Conservation (phyloP, 116 monocot species). For the Phalaenopsis hybrid region DNA sequence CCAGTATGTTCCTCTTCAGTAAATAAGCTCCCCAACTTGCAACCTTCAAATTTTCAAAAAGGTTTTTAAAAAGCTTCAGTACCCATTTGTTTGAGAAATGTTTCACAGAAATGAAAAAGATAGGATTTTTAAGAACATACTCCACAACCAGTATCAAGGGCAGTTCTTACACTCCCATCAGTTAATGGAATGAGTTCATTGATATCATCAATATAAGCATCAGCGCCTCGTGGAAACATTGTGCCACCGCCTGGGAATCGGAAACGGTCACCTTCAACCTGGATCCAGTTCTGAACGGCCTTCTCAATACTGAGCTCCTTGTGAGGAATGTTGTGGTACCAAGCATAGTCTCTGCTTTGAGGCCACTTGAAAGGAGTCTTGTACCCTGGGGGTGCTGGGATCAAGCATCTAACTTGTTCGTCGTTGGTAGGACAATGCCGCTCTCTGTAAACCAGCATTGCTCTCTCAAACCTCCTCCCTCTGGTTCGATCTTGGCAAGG, state of each 20-base stretch:
- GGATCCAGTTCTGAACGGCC: constrained; percentile 88
- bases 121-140: constrained; percentile 21
- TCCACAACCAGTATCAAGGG: constrained; percentile 91
- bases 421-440: constrained; percentile 64
- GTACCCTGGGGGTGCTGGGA: constrained; percentile 78
- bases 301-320: constrained; percentile 94
- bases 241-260: constrained; percentile 89
- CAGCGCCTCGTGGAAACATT: constrained; percentile 81
- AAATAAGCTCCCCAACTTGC: constrained; percentile 52
- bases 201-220: constrained; percentile 89
- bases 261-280: constrained; percentile 64
- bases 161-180: constrained; percentile 70
- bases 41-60: constrained; percentile 25
- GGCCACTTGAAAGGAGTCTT: constrained; percentile 88
- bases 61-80: neutral
- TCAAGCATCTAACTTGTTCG: constrained; percentile 53
- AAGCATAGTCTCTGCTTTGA: constrained; percentile 74
- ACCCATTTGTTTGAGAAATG: neutral
- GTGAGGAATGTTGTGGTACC: constrained; percentile 93
- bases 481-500: constrained; percentile 74
- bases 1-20: constrained; percentile 35
- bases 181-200: constrained; percentile 51
- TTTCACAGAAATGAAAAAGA: neutral
- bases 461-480: constrained; percentile 38
- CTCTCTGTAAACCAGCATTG: constrained; percentile 69